Base-by-base conservation (phyloP, 169 alveolate genomes). In the Plasmodium relictum region DNA sequence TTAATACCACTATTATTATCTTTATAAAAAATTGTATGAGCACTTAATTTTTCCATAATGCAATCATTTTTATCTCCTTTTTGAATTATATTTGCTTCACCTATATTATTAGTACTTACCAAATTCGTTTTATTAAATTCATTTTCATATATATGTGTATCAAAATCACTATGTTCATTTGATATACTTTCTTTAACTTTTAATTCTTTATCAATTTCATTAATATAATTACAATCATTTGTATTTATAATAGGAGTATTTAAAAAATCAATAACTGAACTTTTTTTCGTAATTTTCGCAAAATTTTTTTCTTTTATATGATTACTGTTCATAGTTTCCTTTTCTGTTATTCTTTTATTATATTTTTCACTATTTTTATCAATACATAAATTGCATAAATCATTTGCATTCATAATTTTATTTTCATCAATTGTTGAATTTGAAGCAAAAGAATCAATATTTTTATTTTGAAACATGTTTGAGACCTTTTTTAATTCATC, bases 351-450 rank as follows among this genome's bases (percentile, higher is more conserved):
- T n/a, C 48, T 44, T 9, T 58, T 59, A 52, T 9, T 59, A 16
- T 7, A 39, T 20, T 61, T 50, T 12, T 74, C 88, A 9, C 14
- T 14, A 48, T 65, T 78, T 10, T 54, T 50, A 31, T 63, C 69
- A 56, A 62, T 50, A 14, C 48, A 63, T 18, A 66, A n/a, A 24
- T 78, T 78, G 5, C 89, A 78, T 41, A 50, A 6, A n/a, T 78
- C 89, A 37, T 42, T 78, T 24, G 20, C 76, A 20, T 65, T 78
- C 76, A 78, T 50, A 16, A 78, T 50, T 45, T 78, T 78, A 65
- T 78, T 78, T 65, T 78, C 89, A n/a, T 78, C 89, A 6, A 78
- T 78, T 6, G 89, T 78, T 1, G 89, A 78, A 78, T 78, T 78
- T 6, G 89, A 78, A 44, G 69, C 89, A 42, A 78, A 62, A 2